These are phyloP conservation scores for Dothideomycetes sp. DNA, from an alignment of 2,329 filamentous ascomycete genomes.

Conservation along the genomic window DNA sequence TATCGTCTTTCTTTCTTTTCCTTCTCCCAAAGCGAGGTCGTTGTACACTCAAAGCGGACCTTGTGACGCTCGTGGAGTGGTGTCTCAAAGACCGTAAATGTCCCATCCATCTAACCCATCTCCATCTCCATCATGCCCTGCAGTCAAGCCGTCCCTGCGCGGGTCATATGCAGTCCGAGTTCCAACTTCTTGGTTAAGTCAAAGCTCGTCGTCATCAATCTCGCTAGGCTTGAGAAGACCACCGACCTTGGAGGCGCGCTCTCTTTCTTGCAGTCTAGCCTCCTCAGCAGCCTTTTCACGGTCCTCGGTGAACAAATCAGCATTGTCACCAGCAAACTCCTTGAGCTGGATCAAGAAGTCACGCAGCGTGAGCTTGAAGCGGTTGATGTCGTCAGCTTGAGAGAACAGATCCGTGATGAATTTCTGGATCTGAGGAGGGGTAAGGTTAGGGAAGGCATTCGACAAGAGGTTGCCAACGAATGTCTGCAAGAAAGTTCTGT, in stretches of 20 bases:
- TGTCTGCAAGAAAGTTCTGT: slow-evolving; percentile 81
- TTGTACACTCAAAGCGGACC: too few relatives aligned
- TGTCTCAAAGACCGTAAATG: slow-evolving; percentile 6
- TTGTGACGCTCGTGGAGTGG: too few relatives aligned
- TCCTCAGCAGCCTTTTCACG: slow-evolving; percentile 85
- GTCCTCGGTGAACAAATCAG: slow-evolving; percentile 87
- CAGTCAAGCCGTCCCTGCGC: neutral
- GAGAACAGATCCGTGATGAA: slow-evolving; percentile 89
- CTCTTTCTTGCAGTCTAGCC: slow-evolving; percentile 78
- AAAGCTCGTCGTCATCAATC: slow-evolving; percentile 72
- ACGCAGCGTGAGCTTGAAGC: slow-evolving; percentile 90
- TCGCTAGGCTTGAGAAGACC: slow-evolving; percentile 96
- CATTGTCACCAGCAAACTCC: slow-evolving; percentile 92
- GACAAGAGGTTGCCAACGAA: slow-evolving; percentile 79
- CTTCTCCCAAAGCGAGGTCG: too few relatives aligned
- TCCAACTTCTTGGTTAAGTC: slow-evolving; percentile 53
- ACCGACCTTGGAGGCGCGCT: slow-evolving; percentile 88
- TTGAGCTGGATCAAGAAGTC: slow-evolving; percentile 97
- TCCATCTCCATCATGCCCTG: slow-evolving; percentile 2
- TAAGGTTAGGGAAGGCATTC: slow-evolving; percentile 87
- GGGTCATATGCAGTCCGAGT: slow-evolving; percentile 23
- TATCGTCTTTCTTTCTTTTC: too few relatives aligned
- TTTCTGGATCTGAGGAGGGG: slow-evolving; percentile 71
- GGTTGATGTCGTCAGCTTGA: slow-evolving; percentile 78
- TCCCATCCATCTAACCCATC: slow-evolving; percentile 11